Evolutionary conservation across 2,329 filamentous ascomycete genomes (phyloP).

Genomic region (Gyromitra esculenta): DNA sequence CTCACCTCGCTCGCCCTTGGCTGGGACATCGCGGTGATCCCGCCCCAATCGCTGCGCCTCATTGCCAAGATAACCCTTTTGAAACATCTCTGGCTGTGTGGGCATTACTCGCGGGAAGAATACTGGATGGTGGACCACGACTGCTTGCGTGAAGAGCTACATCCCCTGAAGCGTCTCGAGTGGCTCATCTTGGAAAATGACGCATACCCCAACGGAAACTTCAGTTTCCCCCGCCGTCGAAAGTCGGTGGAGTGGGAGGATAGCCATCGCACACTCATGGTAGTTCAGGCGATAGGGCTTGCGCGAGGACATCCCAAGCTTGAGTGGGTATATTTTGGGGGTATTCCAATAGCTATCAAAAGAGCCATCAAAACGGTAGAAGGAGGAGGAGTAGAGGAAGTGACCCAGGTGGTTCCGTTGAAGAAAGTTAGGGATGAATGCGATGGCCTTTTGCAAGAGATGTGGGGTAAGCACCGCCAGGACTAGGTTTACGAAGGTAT

Average conservation of each 20-base stretch:
- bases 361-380: neutral
- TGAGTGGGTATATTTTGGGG: conserved; percentile 16
- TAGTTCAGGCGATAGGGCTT: neutral
- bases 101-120: neutral
- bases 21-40: neutral
- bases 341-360: neutral
- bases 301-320: neutral
- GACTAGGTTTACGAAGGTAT: neutral
- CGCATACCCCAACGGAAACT: conserved; percentile 2
- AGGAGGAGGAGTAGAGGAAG: neutral
- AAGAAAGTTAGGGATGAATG: neutral
- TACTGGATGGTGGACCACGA: conserved; percentile 30
- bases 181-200: neutral
- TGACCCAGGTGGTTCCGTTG: conserved; percentile 2
- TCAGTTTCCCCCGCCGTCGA: neutral
- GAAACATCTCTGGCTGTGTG: conserved; percentile 29
- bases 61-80: conserved; percentile 12
- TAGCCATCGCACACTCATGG: neutral
- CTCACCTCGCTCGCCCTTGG: conserved; percentile 17
- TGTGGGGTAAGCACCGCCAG: neutral
- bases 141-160: neutral
- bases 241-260: conserved; percentile 10
- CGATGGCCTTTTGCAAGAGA: neutral
- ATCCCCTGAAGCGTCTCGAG: neutral
- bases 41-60: neutral